These are phyloP conservation scores for Fistulinella prunicolor DNA, from an alignment of 768 basidiomycete species.

Conservation along the genomic window DNA sequence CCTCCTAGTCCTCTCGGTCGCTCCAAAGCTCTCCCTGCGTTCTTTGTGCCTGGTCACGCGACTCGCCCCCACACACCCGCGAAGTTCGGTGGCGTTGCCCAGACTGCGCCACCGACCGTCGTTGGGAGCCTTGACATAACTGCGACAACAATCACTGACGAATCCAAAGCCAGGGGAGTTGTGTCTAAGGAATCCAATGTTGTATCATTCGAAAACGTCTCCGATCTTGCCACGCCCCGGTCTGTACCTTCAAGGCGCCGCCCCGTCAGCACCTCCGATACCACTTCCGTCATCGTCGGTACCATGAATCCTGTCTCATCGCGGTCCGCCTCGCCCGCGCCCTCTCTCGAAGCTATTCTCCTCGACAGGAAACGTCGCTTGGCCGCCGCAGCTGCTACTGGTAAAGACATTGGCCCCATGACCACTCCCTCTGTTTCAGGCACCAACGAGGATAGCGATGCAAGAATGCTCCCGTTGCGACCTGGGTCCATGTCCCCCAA, in stretches of 20 bases:
- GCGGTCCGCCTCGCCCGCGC: slow-evolving; percentile 46
- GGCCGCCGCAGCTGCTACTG: slow-evolving; percentile 20
- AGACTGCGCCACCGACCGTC: neutral
- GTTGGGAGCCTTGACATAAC: neutral
- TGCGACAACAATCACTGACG: neutral
- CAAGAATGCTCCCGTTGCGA: slow-evolving; percentile 9
- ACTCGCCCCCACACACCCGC: neutral
- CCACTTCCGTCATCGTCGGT: slow-evolving; percentile 10
- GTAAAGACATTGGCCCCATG: slow-evolving; percentile 12
- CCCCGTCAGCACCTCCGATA: slow-evolving; percentile 12
- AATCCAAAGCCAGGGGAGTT: slow-evolving; percentile 3
- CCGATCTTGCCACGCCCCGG: neutral
- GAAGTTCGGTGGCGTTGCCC: neutral
- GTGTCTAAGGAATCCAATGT: neutral
- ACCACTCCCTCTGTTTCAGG: slow-evolving; percentile 2
- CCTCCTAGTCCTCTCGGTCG: slow-evolving; percentile 49
- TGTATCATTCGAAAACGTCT: neutral
- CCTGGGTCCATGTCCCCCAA: slow-evolving; percentile 24
- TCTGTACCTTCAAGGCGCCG: slow-evolving; percentile 15
- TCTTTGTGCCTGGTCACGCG: slow-evolving; percentile 4
- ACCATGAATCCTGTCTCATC: slow-evolving; percentile 19
- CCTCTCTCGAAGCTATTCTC: slow-evolving; percentile 64
- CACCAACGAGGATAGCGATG: slow-evolving; percentile 17
- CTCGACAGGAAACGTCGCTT: slow-evolving; percentile 63
- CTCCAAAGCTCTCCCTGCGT: slow-evolving; percentile 2